Evolutionary conservation across 306 rosid genomes (phyloP), one percentile per base, ranked within the genome.

Genomic region (Malus fusca): DNA sequence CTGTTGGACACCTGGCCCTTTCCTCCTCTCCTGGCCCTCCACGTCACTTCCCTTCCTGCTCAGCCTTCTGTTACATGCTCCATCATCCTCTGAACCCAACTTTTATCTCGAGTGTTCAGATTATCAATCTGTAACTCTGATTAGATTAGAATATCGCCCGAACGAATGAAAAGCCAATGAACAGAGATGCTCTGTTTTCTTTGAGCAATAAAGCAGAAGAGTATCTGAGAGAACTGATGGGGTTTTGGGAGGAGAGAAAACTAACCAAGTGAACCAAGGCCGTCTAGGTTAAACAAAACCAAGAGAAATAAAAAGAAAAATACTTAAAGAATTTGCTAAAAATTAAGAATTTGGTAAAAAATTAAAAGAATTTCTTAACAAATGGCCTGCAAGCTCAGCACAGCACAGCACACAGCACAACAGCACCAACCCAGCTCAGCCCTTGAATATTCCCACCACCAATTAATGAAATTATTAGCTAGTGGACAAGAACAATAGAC

Each of bases 1-100:
- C 48, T 19, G 37, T 13, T 74, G 21, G 90, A 88, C 96, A 87
- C 88, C 85, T 88, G 91, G 82, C 86, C 86, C 68, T 5, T 1
- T 31, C 43, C 26, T 46, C 62, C 79, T 68, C 84, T 75, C 80
- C 26, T 68, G 52, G 77, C 77, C 76, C 79, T 31, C 83, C 90
- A 83, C 89, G 85, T 90, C 85, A 82, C 68, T 35, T 35, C 67
- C 84, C 61, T 77, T 28, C 82, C 73, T 66, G 44, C 33, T 81
- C 78, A 70, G 59, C 75, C 67, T 51, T 64, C 81, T 31, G 83
- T 68, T 63, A 66, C 72, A 58, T 68, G 31, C 66, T 37, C 51
- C 35, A 31, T 71, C 68, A 48, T 52, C 76, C 44, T 43, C 8
- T 48, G 15, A 48, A 48, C 55, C 11, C 44, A 40, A 40, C 44